A percentile compares a stretch with the other conserved stretches of the same genome.
phyloP scores from a whole-genome alignment of 345 rosid species.

The Ricinus communis region DNA sequence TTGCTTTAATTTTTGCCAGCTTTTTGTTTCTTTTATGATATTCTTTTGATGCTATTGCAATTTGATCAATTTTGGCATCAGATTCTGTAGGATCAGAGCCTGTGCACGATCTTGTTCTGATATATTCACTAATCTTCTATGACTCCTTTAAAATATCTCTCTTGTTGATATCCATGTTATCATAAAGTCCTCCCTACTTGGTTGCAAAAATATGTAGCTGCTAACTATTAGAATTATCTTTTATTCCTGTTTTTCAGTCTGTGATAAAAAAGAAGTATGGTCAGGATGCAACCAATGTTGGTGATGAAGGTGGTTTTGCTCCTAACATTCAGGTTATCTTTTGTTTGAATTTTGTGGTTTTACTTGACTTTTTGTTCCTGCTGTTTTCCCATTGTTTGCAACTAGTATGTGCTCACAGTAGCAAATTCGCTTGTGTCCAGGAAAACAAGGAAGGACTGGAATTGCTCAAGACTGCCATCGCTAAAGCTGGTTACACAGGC shows the following conservation, averaged over 20 bases:
- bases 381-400: background rate
- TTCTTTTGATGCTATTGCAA: background rate
- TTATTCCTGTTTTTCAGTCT: conserved; percentile 25
- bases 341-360: background rate
- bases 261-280: conserved; percentile 68
- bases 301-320: conserved; percentile 70
- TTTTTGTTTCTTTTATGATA: background rate
- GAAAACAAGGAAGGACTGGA: conserved; percentile 99
- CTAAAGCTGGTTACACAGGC: conserved; percentile 85
- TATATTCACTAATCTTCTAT: background rate
- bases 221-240: background rate
- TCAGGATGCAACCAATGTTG: conserved; percentile 66
- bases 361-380: background rate
- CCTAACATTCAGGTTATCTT: conserved; percentile 55
- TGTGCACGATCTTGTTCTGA: background rate
- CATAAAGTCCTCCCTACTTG: background rate
- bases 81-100: background rate
- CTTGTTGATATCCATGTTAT: background rate
- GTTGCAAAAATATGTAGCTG: background rate
- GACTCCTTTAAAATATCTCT: background rate
- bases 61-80: background rate
- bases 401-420: conserved; percentile 8
- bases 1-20: background rate
- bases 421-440: conserved; percentile 32
- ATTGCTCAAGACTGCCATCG: conserved; percentile 88